Base-by-base conservation (phyloP, 164 flowering plant genomes). In the Buxus sempervirens region DNA sequence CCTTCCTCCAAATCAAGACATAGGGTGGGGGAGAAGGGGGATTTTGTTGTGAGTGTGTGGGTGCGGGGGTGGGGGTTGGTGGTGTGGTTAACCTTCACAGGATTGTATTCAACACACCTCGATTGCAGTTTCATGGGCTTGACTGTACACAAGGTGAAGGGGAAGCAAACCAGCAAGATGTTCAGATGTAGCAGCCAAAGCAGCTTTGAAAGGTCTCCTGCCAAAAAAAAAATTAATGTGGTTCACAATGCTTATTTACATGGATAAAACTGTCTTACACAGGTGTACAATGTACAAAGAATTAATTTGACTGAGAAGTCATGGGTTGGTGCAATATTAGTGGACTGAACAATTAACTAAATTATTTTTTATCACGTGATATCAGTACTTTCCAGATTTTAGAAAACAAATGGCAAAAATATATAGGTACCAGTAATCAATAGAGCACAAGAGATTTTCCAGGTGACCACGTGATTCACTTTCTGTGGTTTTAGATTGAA, bases 141-240 rank as follows among this genome's bases (percentile, higher is more conserved):
- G 96, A 74, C 99, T 91, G 80, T 96, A 88, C 64, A 86, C 93
- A 72, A 96, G 90, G 78, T 93, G 98, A 78, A 84, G 93, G 53
- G 99, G 98, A 77, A 96, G 91, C 82, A 96, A 79, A 70, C 99
- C 99, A 67, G 98, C 96, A 27, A 93, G 80, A 82, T 93, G 99
- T 73, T 90, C 98, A 68, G 96, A 80, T 72, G 89, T 86, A 80
- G 98, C 86, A 81, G 96, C 91, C 70, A 93, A 53, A 54, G 95
- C 97, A 83, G 99, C 93, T 84, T 96, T 96, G 38, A 88, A 73
- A n/a, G 99, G 98, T 74, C 81, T 80, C 88, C 99, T 95, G 79
- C 16, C 63, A 51, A 77, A 64, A 75, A 70, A 32, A 62, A 66
- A 56, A 45, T 22, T 26, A 63, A 24, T 13, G 9, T 62, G 48